Percentiles rank a stretch among this genome's conserved stretches.
Conservation (phyloP, 495 filamentous ascomycete genomes). For the Lentithecium fluviatile region DNA sequence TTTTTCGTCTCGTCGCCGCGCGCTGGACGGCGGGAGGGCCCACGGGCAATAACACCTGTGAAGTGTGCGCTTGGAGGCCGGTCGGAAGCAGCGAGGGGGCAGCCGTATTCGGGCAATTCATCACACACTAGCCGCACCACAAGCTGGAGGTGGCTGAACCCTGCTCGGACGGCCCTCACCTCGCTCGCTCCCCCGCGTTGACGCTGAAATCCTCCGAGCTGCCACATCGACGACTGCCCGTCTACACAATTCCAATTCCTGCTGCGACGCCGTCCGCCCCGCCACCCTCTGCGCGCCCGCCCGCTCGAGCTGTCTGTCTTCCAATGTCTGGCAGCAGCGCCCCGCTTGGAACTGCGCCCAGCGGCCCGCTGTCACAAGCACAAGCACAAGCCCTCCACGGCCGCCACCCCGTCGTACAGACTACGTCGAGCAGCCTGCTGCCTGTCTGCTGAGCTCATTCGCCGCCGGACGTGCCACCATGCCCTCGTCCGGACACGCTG, state of each 20-base stretch:
- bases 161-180: too few species aligned
- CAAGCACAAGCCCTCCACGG: neutral
- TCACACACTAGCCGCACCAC: too few species aligned
- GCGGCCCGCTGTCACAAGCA: constrained; percentile 4
- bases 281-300: neutral
- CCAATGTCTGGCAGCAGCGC: constrained; percentile 34
- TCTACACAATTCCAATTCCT: neutral
- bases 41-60: too few species aligned
- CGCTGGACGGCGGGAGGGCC: too few species aligned
- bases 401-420: neutral
- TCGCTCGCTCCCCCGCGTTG: too few species aligned
- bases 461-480: constrained; percentile 12
- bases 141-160: too few species aligned
- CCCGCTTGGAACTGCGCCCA: constrained; percentile 27
- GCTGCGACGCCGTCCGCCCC: neutral
- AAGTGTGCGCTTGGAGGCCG: too few species aligned
- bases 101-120: too few species aligned
- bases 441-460: neutral
- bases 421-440: constrained; percentile 1
- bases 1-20: too few species aligned
- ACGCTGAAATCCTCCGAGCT: too few species aligned
- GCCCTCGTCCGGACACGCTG: constrained; percentile 12
- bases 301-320: neutral
- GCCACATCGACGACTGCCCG: neutral
- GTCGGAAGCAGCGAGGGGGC: too few species aligned